A percentile compares a stretch with the other conserved stretches of the same genome.
phyloP scores from a whole-genome alignment of 176 grass and related monocot genomes.

The maize (Zea mays) region Zm-B73-REFERENCE-NAM-5.0 NC_050097.1:2832501-2833000 shows the following conservation, averaged over 20 bases:
- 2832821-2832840: background rate
- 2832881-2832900: background rate
- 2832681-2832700: background rate
- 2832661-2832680: slow-evolving; percentile 3
- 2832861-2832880: slow-evolving; percentile 12
- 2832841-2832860: background rate
- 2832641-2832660: slow-evolving; percentile 1
- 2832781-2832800: slow-evolving; percentile 18
- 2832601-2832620: slow-evolving; percentile 90
- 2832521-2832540: slow-evolving; percentile 87
- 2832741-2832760: background rate
- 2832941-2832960: slow-evolving; percentile 85
- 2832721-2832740: background rate
- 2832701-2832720: background rate
- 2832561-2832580: slow-evolving; percentile 95
- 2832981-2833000: slow-evolving; percentile 93
- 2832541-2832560: slow-evolving; percentile 88
- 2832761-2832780: slow-evolving; percentile 10
- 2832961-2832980: slow-evolving; percentile 88
- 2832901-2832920: slow-evolving; percentile 66
- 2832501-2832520: slow-evolving; percentile 92
- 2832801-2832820: background rate
- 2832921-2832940: slow-evolving; percentile 82
- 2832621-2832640: slow-evolving; percentile 7
- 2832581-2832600: slow-evolving; percentile 91